Conservation (phyloP, 2,329 filamentous ascomycete species). For the Fusarium nelsonii region DNA sequence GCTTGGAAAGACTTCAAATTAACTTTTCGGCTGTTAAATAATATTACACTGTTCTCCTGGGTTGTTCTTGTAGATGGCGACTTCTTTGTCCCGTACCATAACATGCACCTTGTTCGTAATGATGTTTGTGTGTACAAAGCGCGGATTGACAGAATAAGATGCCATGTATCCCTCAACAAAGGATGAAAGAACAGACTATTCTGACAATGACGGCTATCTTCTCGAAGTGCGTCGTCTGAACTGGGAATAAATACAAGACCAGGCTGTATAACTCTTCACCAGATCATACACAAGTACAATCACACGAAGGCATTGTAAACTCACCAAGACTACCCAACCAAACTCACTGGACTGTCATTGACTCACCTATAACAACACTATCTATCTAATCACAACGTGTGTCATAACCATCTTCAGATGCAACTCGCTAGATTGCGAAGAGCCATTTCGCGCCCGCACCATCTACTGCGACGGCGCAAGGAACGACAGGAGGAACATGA, state of each 20-base stretch:
- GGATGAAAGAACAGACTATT: no score
- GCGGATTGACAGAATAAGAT: background rate
- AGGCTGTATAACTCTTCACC: background rate
- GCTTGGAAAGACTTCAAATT: slow-evolving; percentile 21
- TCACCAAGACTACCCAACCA: background rate
- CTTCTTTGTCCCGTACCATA: background rate
- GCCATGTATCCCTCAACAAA: background rate
- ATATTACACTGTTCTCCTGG: background rate
- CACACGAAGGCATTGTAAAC: no score
- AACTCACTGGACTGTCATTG: no score
- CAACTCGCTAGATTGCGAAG: background rate
- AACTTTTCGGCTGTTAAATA: fast-evolving
- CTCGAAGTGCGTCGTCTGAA: no score
- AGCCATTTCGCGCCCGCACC: background rate
- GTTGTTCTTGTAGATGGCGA: no score
- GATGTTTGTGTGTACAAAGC: background rate
- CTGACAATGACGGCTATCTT: no score
- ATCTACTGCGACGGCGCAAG: background rate
- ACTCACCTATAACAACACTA: background rate
- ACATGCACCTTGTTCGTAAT: background rate
- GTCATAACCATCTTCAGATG: background rate
- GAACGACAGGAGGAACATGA: background rate
- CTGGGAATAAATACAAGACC: no score
- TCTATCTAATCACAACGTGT: background rate
- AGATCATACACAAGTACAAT: no score